Evolutionary conservation across 495 filamentous ascomycete species (phyloP), one percentile per base, ranked within the genome.

Genomic region (Trichoderma reesei): DNA sequence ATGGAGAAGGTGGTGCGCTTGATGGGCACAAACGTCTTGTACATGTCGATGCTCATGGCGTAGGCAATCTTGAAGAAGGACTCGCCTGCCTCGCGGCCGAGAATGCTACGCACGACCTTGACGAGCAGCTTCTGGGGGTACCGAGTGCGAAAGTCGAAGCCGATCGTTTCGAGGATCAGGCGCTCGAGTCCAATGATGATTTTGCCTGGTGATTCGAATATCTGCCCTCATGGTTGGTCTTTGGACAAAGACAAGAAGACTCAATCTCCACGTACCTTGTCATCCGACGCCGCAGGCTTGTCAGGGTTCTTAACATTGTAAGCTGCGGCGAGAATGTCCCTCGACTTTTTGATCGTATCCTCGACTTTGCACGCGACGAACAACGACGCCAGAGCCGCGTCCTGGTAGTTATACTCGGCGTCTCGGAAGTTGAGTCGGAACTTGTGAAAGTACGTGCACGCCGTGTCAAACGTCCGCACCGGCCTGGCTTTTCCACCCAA

Each of bases 291-390:
- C 54, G 92, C 81, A 64, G 86, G 85, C 65, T 97, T 92, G 20
- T 85, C 79, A 10, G 86, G 79, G 9, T 86, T 75, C 70, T 90
- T 91, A 20, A 96, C 74, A 67, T 97, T 98, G 76, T 92, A 90
- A 4, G 89, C 87, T 7, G 92, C 92, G 65, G 90, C 94, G 5
- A 97, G 79, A 64, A 98, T 94, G 63, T 98, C 94, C 60, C 85
- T 85, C 18, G 91, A 96, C 77, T 98, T 98, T 77, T 98, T 98
- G 59, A 98, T 80, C 1, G 94, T 98, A 72, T 98, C 94, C 71
- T 98, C 94, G 54, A 93, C 91, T 74, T 98, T 98, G 82, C 93
- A 97, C 41, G 92, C 92, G 18, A 89, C 87, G 69, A 98, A 93
- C 38, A 98, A 79, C 37, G 90, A 86, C 13, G 94, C 92, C 0